A percentile compares a stretch with the other conserved stretches of the same genome.
phyloP scores from a whole-genome alignment of 2,329 filamentous ascomycete species.

The Monosporascus sp. region DNA sequence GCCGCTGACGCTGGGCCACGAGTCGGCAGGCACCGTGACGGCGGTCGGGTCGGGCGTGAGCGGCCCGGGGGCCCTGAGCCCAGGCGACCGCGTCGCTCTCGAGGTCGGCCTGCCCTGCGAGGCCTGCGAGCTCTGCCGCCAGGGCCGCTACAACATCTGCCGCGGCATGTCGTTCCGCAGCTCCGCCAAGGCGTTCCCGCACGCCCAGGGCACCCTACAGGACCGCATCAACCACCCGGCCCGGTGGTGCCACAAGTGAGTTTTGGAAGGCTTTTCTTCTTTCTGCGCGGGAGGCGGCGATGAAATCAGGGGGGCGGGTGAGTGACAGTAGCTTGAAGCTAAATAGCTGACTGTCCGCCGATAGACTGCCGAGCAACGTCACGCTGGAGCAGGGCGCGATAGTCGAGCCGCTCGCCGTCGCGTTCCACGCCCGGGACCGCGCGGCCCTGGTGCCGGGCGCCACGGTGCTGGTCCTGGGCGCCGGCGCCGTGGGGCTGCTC shows the following conservation, averaged over 20 bases:
- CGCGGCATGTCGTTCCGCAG: slow-evolving; percentile 50
- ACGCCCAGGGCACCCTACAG: slow-evolving; percentile 55
- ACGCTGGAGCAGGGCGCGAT: slow-evolving; percentile 51
- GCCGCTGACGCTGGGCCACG: slow-evolving; percentile 57
- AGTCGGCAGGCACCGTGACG: slow-evolving; percentile 62
- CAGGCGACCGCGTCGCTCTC: slow-evolving; percentile 65
- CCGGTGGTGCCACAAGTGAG: slow-evolving; percentile 51
- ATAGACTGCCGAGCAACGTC: slow-evolving; percentile 42
- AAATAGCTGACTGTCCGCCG: no score
- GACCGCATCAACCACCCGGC: slow-evolving; percentile 52
- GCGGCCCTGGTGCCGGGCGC: slow-evolving; percentile 35
- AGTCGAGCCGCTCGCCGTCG: slow-evolving; percentile 54
- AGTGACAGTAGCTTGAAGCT: no score
- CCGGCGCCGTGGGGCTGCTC: slow-evolving; percentile 56
- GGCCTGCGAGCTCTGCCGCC: slow-evolving; percentile 41
- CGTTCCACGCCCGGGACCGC: slow-evolving; percentile 50
- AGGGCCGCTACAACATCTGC: slow-evolving; percentile 60
- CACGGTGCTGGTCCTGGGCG: slow-evolving; percentile 52
- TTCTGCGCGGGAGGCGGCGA: neutral
- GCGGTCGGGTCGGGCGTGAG: slow-evolving; percentile 55
- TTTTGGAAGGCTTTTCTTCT: neutral
- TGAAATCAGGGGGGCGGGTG: neutral
- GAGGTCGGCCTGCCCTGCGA: slow-evolving; percentile 53
- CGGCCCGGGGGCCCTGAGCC: slow-evolving; percentile 39
- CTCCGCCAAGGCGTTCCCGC: slow-evolving; percentile 52